Conservation (phyloP, 1,284 basidiomycete species). For the Apiotrichum sp. region DNA sequence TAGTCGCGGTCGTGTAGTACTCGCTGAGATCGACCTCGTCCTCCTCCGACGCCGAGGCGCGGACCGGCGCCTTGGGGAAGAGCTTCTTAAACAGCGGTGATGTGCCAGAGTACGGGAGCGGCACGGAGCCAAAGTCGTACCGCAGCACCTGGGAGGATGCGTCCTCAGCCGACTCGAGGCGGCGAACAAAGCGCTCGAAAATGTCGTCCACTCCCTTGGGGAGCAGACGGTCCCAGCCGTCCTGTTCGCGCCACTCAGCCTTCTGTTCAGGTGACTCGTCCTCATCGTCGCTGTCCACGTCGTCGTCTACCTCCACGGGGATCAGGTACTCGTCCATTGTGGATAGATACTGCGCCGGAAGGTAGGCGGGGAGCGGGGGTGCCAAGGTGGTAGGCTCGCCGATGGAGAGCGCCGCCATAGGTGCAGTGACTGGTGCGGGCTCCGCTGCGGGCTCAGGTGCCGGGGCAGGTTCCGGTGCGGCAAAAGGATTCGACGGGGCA, state of each 20-base stretch:
- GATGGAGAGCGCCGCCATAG: slow-evolving; percentile 21
- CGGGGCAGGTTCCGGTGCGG: slow-evolving; percentile 6
- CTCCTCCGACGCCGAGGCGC: slow-evolving; percentile 28
- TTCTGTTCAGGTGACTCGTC: slow-evolving; percentile 25
- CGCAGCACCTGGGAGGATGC: slow-evolving; percentile 42
- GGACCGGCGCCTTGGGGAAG: slow-evolving; percentile 34
- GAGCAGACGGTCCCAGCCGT: slow-evolving; percentile 40
- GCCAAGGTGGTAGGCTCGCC: slow-evolving; percentile 18
- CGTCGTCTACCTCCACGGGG: slow-evolving; percentile 27
- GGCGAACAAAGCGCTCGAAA: slow-evolving; percentile 43
- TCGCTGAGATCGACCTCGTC: slow-evolving; percentile 31
- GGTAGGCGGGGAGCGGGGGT: slow-evolving; percentile 43
- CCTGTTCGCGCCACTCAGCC: slow-evolving; percentile 27
- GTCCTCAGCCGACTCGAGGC: slow-evolving; percentile 40
- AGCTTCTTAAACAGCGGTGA: slow-evolving; percentile 41
- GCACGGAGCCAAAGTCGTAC: slow-evolving; percentile 46
- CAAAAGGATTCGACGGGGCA: slow-evolving; percentile 21
- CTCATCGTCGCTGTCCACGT: slow-evolving; percentile 21
- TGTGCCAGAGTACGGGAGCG: slow-evolving; percentile 42
- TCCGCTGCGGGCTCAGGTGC: background rate
- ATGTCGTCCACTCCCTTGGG: slow-evolving; percentile 41
- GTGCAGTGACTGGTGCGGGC: background rate
- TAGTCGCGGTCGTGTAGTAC: slow-evolving; percentile 26
- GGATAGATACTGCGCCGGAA: slow-evolving; percentile 44
- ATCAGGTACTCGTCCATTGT: slow-evolving; percentile 46